Conservation (phyloP, 2,329 filamentous ascomycete species). For the Didymella sp. region DNA sequence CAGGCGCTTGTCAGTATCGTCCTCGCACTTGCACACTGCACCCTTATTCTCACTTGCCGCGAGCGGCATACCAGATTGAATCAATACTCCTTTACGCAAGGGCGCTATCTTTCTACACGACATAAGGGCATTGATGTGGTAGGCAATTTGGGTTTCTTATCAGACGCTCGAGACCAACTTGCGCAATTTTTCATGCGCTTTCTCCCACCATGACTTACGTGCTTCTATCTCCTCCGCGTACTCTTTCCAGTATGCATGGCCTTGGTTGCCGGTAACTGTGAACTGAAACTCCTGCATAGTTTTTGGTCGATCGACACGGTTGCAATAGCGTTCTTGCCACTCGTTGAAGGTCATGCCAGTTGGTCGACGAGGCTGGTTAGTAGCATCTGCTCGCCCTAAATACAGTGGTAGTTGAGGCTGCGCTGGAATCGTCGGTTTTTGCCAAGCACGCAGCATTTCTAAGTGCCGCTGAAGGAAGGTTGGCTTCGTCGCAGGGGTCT, state of each 20-base stretch:
- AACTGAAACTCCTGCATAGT: neutral
- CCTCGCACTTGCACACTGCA: neutral
- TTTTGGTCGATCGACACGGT: neutral
- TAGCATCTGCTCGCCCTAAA: neutral
- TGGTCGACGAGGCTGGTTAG: neutral
- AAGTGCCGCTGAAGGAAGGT: slow-evolving; percentile 11
- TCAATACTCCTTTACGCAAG: too few relatives aligned
- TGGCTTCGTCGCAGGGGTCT: neutral
- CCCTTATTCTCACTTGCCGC: neutral
- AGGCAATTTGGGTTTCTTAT: neutral
- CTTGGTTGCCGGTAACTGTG: neutral
- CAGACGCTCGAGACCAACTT: neutral
- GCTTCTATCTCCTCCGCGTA: slow-evolving; percentile 13
- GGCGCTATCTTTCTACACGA: too few relatives aligned
- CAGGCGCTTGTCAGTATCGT: neutral
- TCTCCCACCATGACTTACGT: slow-evolving; percentile 9
- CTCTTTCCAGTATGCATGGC: slow-evolving; percentile 6
- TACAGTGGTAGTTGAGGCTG: neutral
- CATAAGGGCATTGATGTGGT: too few relatives aligned
- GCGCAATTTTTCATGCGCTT: neutral
- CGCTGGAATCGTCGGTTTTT: slow-evolving; percentile 4
- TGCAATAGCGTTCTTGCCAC: neutral
- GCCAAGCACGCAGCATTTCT: slow-evolving; percentile 16
- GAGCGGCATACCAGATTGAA: neutral
- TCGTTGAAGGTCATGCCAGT: neutral